Percentiles rank a stretch among this genome's conserved stretches.
Conservation (phyloP, 805 yeast species). For the Teunomyces panamensis region DNA sequence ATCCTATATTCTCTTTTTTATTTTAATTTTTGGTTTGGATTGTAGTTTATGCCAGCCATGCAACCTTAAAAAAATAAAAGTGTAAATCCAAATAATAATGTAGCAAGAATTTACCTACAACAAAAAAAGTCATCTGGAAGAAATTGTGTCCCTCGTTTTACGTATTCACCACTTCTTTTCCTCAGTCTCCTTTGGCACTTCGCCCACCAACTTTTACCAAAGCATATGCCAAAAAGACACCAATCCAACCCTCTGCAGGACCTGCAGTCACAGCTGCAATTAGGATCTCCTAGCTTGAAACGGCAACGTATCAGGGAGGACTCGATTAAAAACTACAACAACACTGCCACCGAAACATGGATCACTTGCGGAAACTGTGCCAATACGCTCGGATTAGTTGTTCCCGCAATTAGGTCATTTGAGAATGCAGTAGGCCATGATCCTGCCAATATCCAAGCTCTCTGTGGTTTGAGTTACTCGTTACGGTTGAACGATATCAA, state of each 20-base stretch:
- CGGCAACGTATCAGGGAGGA: slow-evolving; percentile 7
- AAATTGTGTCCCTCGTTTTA: slow-evolving; percentile 1
- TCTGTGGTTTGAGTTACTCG: slow-evolving; percentile 43
- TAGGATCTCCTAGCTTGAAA: slow-evolving; percentile 8
- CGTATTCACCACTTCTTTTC: slow-evolving; percentile 2
- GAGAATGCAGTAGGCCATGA: slow-evolving; percentile 43
- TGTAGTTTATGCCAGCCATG: slow-evolving; percentile 2
- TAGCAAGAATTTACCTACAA: slow-evolving; percentile 3
- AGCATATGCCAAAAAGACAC: slow-evolving; percentile 10
- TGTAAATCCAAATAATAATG: slow-evolving; percentile 1
- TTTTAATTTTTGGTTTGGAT: not conserved
- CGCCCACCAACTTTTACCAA: not conserved
- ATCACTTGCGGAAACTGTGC: slow-evolving; percentile 47
- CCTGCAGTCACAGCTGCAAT: slow-evolving; percentile 4
- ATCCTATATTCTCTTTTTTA: not conserved
- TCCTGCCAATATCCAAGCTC: slow-evolving; percentile 37
- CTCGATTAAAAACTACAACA: slow-evolving; percentile 14
- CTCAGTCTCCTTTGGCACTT: not conserved
- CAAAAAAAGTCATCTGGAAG: slow-evolving; percentile 2
- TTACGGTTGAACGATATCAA: slow-evolving; percentile 38
- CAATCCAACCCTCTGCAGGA: slow-evolving; percentile 3
- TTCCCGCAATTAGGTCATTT: slow-evolving; percentile 42
- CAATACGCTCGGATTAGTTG: slow-evolving; percentile 33
- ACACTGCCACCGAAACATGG: slow-evolving; percentile 44
- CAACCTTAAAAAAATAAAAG: slow-evolving; percentile 2